phyloP scores from a whole-genome alignment of 352 stramenopile species.

The Pythium apleroticum region DNA sequence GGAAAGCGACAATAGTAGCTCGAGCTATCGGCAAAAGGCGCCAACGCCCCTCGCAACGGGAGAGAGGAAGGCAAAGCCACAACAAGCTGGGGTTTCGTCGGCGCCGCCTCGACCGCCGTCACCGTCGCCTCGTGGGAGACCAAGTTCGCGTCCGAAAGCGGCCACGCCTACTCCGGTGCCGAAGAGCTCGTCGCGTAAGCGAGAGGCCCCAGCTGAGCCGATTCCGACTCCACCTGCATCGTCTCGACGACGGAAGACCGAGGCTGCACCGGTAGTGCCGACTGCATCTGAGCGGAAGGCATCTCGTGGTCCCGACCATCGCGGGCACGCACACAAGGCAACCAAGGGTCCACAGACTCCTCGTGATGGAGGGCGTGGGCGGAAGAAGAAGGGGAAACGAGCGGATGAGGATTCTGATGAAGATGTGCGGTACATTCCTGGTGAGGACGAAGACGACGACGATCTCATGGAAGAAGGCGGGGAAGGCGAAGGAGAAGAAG shows the following conservation, averaged over 20 bases:
- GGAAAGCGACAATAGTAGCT: not conserved
- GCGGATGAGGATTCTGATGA: conserved; percentile 7
- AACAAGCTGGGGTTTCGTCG: not conserved
- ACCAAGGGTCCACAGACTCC: not conserved
- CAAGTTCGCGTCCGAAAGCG: conserved; percentile 7
- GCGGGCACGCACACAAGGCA: conserved; percentile 6
- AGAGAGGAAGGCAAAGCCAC: conserved; percentile 15
- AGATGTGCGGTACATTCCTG: conserved; percentile 10
- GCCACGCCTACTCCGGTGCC: conserved; percentile 2
- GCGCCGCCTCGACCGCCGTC: not conserved
- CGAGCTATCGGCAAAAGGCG: conserved; percentile 22
- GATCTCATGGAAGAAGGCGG: conserved; percentile 14
- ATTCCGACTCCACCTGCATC: not conserved
- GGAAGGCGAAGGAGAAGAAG: conserved; percentile 26
- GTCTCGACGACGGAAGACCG: conserved; percentile 10
- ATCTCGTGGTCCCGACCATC: conserved; percentile 7
- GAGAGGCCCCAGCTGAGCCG: not conserved
- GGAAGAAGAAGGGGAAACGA: conserved; percentile 7
- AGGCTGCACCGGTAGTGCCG: not conserved
- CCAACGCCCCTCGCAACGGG: conserved; percentile 8
- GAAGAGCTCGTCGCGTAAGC: conserved; percentile 18
- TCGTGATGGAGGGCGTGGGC: not conserved
- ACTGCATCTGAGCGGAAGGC: conserved; percentile 4
- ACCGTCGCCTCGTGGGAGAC: conserved; percentile 18
- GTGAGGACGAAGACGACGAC: conserved; percentile 18